Percentiles rank a stretch among this genome's conserved stretches.
Conservation (phyloP, 2,329 filamentous ascomycete genomes). For the Colletotrichum shisoi region DNA sequence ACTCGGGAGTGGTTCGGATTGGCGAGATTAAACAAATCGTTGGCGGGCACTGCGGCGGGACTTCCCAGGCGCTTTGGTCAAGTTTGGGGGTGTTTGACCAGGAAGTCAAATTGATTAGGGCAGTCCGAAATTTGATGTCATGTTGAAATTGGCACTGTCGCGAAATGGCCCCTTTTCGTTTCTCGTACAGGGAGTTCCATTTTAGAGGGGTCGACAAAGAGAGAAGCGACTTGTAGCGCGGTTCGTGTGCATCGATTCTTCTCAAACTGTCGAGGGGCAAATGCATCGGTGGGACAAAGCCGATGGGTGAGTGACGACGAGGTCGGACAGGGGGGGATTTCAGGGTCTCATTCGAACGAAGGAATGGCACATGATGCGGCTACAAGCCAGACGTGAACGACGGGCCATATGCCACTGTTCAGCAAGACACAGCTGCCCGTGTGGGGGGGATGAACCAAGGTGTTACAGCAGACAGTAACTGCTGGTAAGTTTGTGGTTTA, state of each 20-base stretch:
- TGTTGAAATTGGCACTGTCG: conserved; percentile 30
- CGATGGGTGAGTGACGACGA: conserved; percentile 5
- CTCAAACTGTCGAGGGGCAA: background rate
- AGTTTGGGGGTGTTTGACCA: conserved; percentile 36
- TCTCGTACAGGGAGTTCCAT: background rate
- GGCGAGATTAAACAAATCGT: conserved; percentile 29
- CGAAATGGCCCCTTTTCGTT: conserved; percentile 26
- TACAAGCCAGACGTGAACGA: conserved; percentile 23
- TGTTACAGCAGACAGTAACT: too few relatives aligned
- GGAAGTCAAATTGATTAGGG: conserved; percentile 39
- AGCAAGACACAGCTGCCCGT: conserved; percentile 23
- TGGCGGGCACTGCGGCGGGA: conserved; percentile 32
- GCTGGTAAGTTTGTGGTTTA: too few relatives aligned
- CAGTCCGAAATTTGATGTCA: conserved; percentile 38
- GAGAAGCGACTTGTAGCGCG: conserved; percentile 19
- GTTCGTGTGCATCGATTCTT: conserved; percentile 3
- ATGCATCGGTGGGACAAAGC: background rate
- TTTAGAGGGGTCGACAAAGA: conserved; percentile 26
- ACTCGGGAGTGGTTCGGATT: conserved; percentile 29
- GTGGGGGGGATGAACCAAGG: too few relatives aligned
- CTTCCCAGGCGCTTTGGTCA: conserved; percentile 36
- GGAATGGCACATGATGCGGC: conserved; percentile 36
- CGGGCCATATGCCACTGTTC: conserved; percentile 7
- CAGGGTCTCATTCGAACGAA: conserved; percentile 34
- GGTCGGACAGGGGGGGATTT: conserved; percentile 7